Evolutionary conservation across 2,329 filamentous ascomycete genomes (phyloP).

Genomic region (Colletotrichum sp.): DNA sequence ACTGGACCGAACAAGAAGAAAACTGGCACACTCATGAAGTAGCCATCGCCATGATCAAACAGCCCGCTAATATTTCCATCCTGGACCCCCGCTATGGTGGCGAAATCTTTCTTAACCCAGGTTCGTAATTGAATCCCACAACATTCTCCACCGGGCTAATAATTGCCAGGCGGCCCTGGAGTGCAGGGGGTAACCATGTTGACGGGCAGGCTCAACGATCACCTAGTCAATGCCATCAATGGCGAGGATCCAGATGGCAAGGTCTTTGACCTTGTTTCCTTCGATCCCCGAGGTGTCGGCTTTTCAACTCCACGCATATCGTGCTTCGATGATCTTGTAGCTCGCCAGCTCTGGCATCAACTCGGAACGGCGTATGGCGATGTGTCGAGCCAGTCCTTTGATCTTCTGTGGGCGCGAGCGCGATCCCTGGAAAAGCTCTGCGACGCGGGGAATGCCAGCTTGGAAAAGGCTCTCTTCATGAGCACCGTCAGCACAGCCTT

Average conservation of each 20-base stretch:
- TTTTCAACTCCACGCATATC: not conserved
- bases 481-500: slow-evolving; percentile 35
- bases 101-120: slow-evolving; percentile 47
- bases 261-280: slow-evolving; percentile 49
- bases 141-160: not conserved
- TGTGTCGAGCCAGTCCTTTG: not conserved
- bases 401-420: not conserved
- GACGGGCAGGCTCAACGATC: not conserved
- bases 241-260: slow-evolving; percentile 34
- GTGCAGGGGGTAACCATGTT: not conserved
- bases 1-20: slow-evolving; percentile 35
- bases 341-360: not conserved
- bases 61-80: slow-evolving; percentile 41
- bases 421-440: not conserved
- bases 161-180: not conserved
- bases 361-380: not conserved
- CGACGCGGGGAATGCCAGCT: not conserved
- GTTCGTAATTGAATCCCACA: slow-evolving; percentile 10
- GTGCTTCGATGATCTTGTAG: not conserved
- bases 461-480: not conserved
- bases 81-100: slow-evolving; percentile 43
- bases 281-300: slow-evolving; percentile 52
- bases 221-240: not conserved
- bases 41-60: slow-evolving; percentile 45
- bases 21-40: slow-evolving; percentile 30